Evolutionary conservation across 192 early-diverging fungal genomes (phyloP), one percentile per base, ranked within the genome.

Genomic region (Coemansia sp.): DNA sequence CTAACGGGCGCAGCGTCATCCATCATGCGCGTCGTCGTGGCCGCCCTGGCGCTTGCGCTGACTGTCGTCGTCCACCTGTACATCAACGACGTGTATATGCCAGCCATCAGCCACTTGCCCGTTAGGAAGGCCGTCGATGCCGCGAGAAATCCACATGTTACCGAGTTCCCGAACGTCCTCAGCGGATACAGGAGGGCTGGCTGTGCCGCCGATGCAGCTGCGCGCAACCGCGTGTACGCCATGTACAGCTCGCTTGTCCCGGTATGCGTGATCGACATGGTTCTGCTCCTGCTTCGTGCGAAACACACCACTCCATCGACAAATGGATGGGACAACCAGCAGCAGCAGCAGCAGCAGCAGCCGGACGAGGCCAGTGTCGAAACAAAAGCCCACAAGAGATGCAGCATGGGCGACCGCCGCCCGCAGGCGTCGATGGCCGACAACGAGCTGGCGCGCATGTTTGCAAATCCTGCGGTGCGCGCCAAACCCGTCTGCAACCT

Each of bases 1-100:
- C 76, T 88, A 0, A 19, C 55, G 29, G 13, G 20, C 19, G 49
- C 23, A 53, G 67, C 46, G 84, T 85, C 23, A 72, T 72, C 76
- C 15, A 74, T 74, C 5, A 65, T 81, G 61, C 75, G 80, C 22
- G 43, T 86, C 33, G 71, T 83, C 17, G 73, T 89, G 0, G 62
- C 83, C 6, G 45, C 74, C 9, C 61, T 80, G n/a, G 46, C 86
- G 1, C 33, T 91, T 17, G 66, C 66, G 4, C 15, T 82, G 14
- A 89, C 89, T 5, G 56, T 79, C 9, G 76, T 84, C 14, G 72
- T 76, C 11, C 81, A 87, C 48, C 43, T 74, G 49, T 85, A 88
- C 32, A 79, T 88, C 52, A 69, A 82, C 36, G 73, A 88, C 35
- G 87, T 87, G 36, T 88, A 84, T 32, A 64, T 76, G 56, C 83